Evolutionary conservation across 257 asterid genomes (phyloP).

Genomic region (Forsythia suspensa): DNA sequence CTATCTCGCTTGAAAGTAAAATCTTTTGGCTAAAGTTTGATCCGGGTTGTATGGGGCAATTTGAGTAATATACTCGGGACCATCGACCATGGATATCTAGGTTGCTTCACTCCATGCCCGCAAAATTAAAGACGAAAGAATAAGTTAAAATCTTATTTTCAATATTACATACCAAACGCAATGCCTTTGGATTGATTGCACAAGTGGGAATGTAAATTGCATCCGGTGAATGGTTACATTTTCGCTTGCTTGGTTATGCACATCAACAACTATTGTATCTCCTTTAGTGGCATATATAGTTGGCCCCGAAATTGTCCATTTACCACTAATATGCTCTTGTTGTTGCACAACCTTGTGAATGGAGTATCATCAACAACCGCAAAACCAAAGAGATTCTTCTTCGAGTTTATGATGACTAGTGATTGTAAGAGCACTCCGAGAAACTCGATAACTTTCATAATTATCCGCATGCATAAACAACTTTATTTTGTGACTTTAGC

Average conservation of each 20-base stretch:
- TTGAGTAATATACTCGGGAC: constrained; percentile 46
- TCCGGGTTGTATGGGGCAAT: constrained; percentile 49
- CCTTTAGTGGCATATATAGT: constrained; percentile 33
- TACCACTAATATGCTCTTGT: constrained; percentile 34
- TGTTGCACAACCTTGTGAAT: constrained; percentile 37
- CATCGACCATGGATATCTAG: constrained; percentile 64
- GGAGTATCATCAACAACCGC: constrained; percentile 43
- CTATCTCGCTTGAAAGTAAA: constrained; percentile 38
- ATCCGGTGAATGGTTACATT: constrained; percentile 43
- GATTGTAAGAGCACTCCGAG: not conserved
- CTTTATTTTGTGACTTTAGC: no score
- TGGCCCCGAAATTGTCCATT: constrained; percentile 50
- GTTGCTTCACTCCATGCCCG: constrained; percentile 58
- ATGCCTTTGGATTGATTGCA: no score
- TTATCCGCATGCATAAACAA: no score
- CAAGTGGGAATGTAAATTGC: no score
- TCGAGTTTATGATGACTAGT: not conserved
- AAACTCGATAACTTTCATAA: no score
- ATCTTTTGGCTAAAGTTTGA: constrained; percentile 36
- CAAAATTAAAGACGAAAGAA: not conserved
- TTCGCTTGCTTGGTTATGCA: constrained; percentile 31
- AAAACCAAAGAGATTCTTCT: not conserved
- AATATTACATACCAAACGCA: not conserved
- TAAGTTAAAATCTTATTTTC: no score
- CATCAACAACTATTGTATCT: constrained; percentile 39